Base-by-base conservation (phyloP, 805 yeast species). In the Ogataea nonfermentans region DNA sequence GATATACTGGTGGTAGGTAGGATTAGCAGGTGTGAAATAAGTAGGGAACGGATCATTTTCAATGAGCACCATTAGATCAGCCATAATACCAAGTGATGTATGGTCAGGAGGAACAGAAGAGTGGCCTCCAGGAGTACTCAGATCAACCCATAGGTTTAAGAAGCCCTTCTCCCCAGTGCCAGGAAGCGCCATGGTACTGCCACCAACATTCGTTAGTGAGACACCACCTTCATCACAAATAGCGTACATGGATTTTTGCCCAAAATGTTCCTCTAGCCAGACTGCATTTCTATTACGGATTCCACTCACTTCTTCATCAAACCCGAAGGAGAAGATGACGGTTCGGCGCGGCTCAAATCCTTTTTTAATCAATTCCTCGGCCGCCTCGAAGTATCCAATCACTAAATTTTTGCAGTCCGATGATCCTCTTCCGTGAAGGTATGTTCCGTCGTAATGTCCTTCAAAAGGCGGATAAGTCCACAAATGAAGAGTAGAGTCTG, bases 31-130 rank as follows among this genome's bases (percentile, higher is more conserved):
- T 2, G 77, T 64, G 32, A 83, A 58, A 9, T 61, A 46, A 0
- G 79, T 63, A n/a, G 62, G 53, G 51, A 67, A 78, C 3, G 80
- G 83, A 41, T 74, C 67, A 6, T 58, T 53, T 56, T 86, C 95
- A 26, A 85, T 63, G 10, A 58, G 46, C 6, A 63, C 61, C 8
- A 79, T 68, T 37, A 84, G 62, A 44, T 81, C 76, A 4, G 84
- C 67, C 37, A 79, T 67, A 20, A 85, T 72, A 9, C 91, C 95
- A 55, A 85, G 79, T 1, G 81, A 71, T 4, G 91, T 84, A 51
- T 84, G 91, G 37, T 75, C 79, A 2, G 90, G 91, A 7, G 95
- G 93, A n/a, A 73, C 59, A 7, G 90, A 81, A 1, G 91, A 78
- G 56, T 84, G 95, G 7, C 95, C 95, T 26, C 95, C 95, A 10